phyloP scores from a whole-genome alignment of 1,284 basidiomycete genomes.

The Cutaneotrichosporon mucoides region DNA sequence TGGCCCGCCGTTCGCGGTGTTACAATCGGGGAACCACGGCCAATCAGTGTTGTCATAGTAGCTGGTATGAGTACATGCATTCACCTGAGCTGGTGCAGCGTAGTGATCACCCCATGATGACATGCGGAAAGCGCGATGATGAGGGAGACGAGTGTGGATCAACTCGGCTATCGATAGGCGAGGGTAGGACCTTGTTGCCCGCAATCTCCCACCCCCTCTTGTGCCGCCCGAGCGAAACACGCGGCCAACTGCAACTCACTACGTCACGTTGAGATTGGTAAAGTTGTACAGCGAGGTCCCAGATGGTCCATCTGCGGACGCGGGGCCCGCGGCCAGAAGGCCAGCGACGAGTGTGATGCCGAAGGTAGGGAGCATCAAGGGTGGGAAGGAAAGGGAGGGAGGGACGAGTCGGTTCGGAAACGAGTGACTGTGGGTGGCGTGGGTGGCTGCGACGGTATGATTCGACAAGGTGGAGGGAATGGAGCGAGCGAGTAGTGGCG shows the following conservation, averaged over 20 bases:
- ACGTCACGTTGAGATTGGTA: slow-evolving; percentile 14
- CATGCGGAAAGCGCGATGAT: neutral
- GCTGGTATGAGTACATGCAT: slow-evolving; percentile 4
- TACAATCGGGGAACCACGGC: slow-evolving; percentile 6
- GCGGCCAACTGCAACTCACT: slow-evolving; percentile 4
- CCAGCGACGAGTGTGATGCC: neutral
- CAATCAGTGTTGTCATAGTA: slow-evolving; percentile 16
- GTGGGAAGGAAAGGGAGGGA: neutral
- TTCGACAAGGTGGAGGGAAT: too few species aligned
- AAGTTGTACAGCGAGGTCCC: slow-evolving; percentile 11
- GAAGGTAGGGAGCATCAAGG: neutral
- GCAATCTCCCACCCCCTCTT: too few species aligned
- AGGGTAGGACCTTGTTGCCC: neutral
- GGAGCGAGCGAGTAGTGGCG: too few species aligned
- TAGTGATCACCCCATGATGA: too few species aligned
- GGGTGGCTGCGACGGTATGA: neutral
- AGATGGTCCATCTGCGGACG: neutral
- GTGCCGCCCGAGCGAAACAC: too few species aligned
- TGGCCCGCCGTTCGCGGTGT: slow-evolving; percentile 1
- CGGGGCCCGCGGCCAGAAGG: neutral
- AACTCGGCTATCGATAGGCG: neutral
- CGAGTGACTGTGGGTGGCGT: too few species aligned
- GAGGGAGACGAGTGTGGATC: neutral
- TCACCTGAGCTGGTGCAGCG: too few species aligned
- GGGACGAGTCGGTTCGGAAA: neutral